These are phyloP conservation scores for Arachnopeziza araneosa DNA, from an alignment of 2,329 filamentous ascomycete genomes.

Conservation along the genomic window DNA sequence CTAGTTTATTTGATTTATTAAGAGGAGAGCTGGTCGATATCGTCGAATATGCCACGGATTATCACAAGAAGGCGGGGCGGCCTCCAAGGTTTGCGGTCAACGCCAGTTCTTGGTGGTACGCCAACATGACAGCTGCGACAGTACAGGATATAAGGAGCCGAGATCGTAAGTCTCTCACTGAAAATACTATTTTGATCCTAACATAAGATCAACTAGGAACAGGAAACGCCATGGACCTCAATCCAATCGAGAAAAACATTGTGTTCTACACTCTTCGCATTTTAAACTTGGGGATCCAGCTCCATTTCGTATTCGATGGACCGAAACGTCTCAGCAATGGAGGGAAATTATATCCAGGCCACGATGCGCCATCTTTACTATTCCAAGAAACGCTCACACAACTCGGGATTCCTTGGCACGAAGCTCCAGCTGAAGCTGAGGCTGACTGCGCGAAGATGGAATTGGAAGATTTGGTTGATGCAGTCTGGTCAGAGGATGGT, in stretches of 20 bases:
- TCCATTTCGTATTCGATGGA: slow-evolving; percentile 11
- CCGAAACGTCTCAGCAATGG: slow-evolving; percentile 2
- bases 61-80: background rate
- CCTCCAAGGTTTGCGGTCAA: slow-evolving; percentile 6
- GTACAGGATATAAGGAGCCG: background rate
- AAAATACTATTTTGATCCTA: background rate
- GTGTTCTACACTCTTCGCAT: slow-evolving; percentile 5
- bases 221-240: background rate
- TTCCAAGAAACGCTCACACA: slow-evolving; percentile 7
- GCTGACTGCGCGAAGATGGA: slow-evolving; percentile 88
- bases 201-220: background rate
- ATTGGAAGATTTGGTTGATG: slow-evolving; percentile 73
- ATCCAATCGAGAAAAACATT: slow-evolving; percentile 4
- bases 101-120: slow-evolving; percentile 7
- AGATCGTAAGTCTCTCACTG: background rate
- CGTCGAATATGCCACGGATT: slow-evolving; percentile 6
- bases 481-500: slow-evolving; percentile 88
- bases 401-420: slow-evolving; percentile 71
- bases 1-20: slow-evolving; percentile 4
- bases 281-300: slow-evolving; percentile 7
- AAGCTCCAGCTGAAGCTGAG: slow-evolving; percentile 88
- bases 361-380: slow-evolving; percentile 5
- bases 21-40: slow-evolving; percentile 6
- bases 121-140: slow-evolving; percentile 1
- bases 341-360: slow-evolving; percentile 5